Conservation (phyloP, 768 basidiomycete genomes). For the Russula virescens region DNA sequence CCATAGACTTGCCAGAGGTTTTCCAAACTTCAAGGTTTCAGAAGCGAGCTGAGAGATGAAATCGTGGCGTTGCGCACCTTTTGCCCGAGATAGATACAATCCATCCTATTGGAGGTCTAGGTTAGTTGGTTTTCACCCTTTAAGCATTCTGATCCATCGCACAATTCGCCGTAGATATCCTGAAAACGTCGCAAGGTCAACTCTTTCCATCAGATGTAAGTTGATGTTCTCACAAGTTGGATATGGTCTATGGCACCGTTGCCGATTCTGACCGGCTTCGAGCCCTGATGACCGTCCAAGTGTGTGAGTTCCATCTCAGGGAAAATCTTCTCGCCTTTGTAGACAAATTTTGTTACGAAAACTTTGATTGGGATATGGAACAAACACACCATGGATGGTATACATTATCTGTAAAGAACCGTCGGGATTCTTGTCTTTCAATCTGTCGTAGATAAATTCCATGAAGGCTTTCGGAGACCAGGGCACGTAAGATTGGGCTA, state of each 20-base stretch:
- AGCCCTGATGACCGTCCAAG: constrained; percentile 83
- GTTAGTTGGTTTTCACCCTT: not conserved
- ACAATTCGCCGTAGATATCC: constrained; percentile 98
- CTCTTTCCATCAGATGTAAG: not conserved
- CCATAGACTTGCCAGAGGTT: constrained; percentile 53
- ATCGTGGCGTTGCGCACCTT: constrained; percentile 49
- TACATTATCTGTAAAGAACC: constrained; percentile 96
- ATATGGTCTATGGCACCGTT: constrained; percentile 95
- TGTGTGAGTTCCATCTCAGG: constrained; percentile 78
- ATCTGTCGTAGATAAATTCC: constrained; percentile 83
- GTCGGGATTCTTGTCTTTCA: constrained; percentile 80
- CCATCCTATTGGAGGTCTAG: constrained; percentile 51
- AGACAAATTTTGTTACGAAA: not conserved
- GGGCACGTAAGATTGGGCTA: constrained; percentile 12
- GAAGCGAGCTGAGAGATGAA: not conserved
- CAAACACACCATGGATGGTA: constrained; percentile 73
- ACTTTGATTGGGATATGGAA: not conserved
- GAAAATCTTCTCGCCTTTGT: constrained; percentile 59
- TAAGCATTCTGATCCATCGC: constrained; percentile 24
- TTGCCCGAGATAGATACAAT: constrained; percentile 94
- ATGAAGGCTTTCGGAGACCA: constrained; percentile 56
- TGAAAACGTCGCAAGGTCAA: constrained; percentile 29
- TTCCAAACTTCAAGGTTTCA: constrained; percentile 50
- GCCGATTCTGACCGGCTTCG: constrained; percentile 82
- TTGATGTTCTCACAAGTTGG: constrained; percentile 56